These are phyloP conservation scores for Phytophthora foliorum DNA, from an alignment of 352 stramenopile genomes.

Conservation along the genomic window DNA sequence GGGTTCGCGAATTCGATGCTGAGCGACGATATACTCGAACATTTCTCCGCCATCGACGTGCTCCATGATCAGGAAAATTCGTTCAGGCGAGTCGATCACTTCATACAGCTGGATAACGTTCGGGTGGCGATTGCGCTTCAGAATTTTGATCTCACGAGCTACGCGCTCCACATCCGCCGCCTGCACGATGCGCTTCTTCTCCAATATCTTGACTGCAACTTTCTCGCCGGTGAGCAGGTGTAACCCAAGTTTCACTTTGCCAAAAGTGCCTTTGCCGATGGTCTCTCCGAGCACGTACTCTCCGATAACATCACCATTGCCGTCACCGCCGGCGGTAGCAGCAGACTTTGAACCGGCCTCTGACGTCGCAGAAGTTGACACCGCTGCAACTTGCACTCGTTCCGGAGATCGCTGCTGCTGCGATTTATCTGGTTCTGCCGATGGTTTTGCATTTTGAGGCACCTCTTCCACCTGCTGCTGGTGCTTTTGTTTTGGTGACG, in stretches of 20 bases:
- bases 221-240: constrained; percentile 93
- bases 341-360: background rate
- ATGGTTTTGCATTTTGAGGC: constrained; percentile 4
- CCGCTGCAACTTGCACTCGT: constrained; percentile 12
- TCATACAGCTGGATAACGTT: constrained; percentile 90
- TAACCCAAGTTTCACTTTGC: constrained; percentile 91
- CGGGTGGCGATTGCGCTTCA: constrained; percentile 91
- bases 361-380: constrained; percentile 1
- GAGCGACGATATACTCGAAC: constrained; percentile 95
- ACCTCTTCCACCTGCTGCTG: constrained; percentile 25
- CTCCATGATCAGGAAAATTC: constrained; percentile 96
- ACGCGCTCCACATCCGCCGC: constrained; percentile 91
- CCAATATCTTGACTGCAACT: constrained; percentile 94
- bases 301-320: constrained; percentile 68
- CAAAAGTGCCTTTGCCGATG: constrained; percentile 95
- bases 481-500: constrained; percentile 28
- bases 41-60: constrained; percentile 92
- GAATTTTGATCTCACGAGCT: constrained; percentile 94
- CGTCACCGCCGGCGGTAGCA: constrained; percentile 18
- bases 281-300: constrained; percentile 93
- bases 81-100: constrained; percentile 72
- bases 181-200: constrained; percentile 93
- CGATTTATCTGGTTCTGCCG: constrained; percentile 19
- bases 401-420: constrained; percentile 34
- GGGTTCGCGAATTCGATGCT: constrained; percentile 85